Conservation (phyloP, 1,139 yeast species). For the Meyerozyma athensensis region DNA sequence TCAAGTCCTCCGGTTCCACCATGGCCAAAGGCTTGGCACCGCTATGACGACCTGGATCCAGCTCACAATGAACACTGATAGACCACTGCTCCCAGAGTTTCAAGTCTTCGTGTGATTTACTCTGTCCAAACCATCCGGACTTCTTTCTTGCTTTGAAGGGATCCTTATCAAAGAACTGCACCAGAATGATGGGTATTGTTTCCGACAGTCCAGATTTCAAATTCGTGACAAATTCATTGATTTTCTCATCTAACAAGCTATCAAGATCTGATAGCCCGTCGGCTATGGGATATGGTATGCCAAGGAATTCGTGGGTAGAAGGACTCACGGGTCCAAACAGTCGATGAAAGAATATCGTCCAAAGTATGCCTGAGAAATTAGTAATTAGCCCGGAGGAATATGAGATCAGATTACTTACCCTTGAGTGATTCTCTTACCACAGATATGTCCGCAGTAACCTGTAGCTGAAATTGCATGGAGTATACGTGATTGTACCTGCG, state of each 20-base stretch:
- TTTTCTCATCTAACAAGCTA: slow-evolving; percentile 37
- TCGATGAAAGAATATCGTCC: slow-evolving; percentile 67
- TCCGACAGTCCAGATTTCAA: slow-evolving; percentile 9
- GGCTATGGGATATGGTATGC: slow-evolving; percentile 43
- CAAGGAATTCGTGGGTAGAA: slow-evolving; percentile 38
- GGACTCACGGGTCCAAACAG: slow-evolving; percentile 67
- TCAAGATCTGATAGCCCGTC: slow-evolving; percentile 41
- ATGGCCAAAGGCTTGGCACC: slow-evolving; percentile 6
- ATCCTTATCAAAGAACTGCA: slow-evolving; percentile 27
- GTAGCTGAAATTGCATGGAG: slow-evolving; percentile 36
- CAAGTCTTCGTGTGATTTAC: slow-evolving; percentile 20
- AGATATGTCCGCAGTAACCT: slow-evolving; percentile 37
- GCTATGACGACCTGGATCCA: slow-evolving; percentile 5
- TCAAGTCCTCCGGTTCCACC: slow-evolving; percentile 4
- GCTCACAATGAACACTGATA: slow-evolving; percentile 30
- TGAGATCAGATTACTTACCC: slow-evolving; percentile 28
- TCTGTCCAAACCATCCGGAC: slow-evolving; percentile 41
- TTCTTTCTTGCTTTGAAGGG: slow-evolving; percentile 29
- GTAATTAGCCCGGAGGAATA: slow-evolving; percentile 8
- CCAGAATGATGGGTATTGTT: slow-evolving; percentile 20
- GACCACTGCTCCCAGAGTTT: slow-evolving; percentile 43
- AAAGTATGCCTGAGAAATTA: slow-evolving; percentile 48
- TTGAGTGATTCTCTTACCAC: slow-evolving; percentile 41
- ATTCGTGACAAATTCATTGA: slow-evolving; percentile 30
- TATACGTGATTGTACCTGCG: slow-evolving; percentile 1